Evolutionary conservation across 139 green algal genomes (phyloP).

Genomic region (Asterochloris erici): DNA sequence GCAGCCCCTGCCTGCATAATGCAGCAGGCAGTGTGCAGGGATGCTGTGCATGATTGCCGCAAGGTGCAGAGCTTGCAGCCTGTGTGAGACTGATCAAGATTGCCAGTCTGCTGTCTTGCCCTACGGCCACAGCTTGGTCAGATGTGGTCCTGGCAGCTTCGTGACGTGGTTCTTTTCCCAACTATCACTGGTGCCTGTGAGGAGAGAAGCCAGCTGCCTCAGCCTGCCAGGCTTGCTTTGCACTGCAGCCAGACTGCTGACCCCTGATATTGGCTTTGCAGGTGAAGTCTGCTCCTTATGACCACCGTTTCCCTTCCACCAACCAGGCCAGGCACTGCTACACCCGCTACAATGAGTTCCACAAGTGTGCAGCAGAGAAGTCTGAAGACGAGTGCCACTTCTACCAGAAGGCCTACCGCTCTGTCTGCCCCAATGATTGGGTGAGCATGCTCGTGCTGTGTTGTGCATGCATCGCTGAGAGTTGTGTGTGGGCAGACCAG

Average conservation of each 20-base stretch:
- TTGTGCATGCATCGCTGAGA: too few relatives aligned
- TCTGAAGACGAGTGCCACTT: constrained; percentile 76
- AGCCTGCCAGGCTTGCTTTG: background rate
- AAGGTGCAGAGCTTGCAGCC: too few relatives aligned
- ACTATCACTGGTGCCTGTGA: background rate
- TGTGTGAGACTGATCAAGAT: background rate
- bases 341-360: constrained; percentile 89
- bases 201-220: background rate
- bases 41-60: too few relatives aligned
- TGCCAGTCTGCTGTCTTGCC: background rate
- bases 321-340: constrained; percentile 81
- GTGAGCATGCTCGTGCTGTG: constrained; percentile 16
- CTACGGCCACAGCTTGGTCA: background rate
- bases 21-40: too few relatives aligned
- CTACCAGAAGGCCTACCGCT: constrained; percentile 72
- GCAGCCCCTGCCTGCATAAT: too few relatives aligned
- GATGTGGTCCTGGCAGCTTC: background rate
- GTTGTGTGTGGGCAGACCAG: too few relatives aligned
- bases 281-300: constrained; percentile 67
- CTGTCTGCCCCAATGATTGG: constrained; percentile 83
- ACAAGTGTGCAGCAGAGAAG: constrained; percentile 52
- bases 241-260: background rate
- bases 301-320: constrained; percentile 42
- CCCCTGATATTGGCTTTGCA: constrained; percentile 12
- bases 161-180: background rate